Conservation (phyloP, 2,329 filamentous ascomycete genomes). For the Pseudogymnoascus sp. region DNA sequence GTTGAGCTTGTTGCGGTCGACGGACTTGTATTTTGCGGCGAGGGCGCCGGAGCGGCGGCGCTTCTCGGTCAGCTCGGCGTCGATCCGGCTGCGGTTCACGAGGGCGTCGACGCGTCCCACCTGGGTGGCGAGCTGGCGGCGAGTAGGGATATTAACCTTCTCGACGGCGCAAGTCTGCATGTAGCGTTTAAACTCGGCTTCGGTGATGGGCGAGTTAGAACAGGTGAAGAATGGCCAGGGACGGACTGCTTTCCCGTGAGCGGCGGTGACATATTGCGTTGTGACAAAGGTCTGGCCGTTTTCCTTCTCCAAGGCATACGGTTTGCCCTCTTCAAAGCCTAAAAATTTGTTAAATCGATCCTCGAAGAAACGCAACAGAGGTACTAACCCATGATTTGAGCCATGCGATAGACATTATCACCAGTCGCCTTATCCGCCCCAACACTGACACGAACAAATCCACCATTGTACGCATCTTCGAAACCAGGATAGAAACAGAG, state of each 20-base stretch:
- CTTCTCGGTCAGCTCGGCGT: constrained; percentile 74
- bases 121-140: constrained; percentile 61
- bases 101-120: constrained; percentile 74
- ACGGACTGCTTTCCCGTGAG: constrained; percentile 75
- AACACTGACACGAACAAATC: constrained; percentile 78
- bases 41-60: constrained; percentile 64
- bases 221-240: constrained; percentile 88
- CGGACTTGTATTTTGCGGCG: constrained; percentile 58
- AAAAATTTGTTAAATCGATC: constrained; percentile 20
- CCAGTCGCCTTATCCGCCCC: constrained; percentile 69
- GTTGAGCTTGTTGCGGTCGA: constrained; percentile 61
- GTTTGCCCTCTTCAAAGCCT: constrained; percentile 73
- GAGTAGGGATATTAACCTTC: constrained; percentile 67
- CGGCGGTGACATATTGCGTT: constrained; percentile 74
- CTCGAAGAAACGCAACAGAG: neutral
- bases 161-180: constrained; percentile 68
- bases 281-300: constrained; percentile 75
- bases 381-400: constrained; percentile 69
- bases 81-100: constrained; percentile 74
- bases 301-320: constrained; percentile 72
- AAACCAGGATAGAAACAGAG: constrained; percentile 93
- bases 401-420: constrained; percentile 78
- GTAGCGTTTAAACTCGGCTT: constrained; percentile 76
- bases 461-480: constrained; percentile 71
- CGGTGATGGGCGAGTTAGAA: constrained; percentile 79